Percentiles rank a stretch among this genome's conserved stretches.
Evolutionary conservation across 164 flowering plant species (phyloP).

Genomic region (Vitis vinifera): DNA sequence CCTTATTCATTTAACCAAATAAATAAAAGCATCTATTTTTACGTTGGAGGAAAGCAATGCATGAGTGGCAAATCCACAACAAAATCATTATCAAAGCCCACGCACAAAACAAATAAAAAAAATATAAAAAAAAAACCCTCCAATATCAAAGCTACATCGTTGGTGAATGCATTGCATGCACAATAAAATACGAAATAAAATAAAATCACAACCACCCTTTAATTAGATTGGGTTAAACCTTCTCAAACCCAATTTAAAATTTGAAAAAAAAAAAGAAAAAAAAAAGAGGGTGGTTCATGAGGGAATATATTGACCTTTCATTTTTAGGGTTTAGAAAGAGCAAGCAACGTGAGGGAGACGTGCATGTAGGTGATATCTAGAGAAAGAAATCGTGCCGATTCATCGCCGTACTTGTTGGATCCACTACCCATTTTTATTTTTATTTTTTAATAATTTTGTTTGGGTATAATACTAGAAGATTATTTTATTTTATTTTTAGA

Average conservation of each 20-base stretch:
- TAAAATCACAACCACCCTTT: background rate
- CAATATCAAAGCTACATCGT: background rate
- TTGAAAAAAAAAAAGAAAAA: background rate
- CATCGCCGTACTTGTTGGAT: constrained; percentile 53
- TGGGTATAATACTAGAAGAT: background rate
- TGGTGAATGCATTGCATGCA: constrained; percentile 32
- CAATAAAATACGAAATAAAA: constrained; percentile 7
- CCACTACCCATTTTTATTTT: constrained; percentile 12
- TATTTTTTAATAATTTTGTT: background rate
- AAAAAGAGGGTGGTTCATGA: background rate
- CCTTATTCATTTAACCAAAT: background rate
- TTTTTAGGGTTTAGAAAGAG: constrained; percentile 13
- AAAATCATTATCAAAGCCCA: constrained; percentile 36
- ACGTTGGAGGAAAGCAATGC: constrained; percentile 68
- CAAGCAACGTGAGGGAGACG: constrained; percentile 67
- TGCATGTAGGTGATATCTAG: constrained; percentile 48
- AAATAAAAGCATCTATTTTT: constrained; percentile 17
- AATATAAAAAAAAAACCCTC: background rate
- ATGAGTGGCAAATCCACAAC: constrained; percentile 44
- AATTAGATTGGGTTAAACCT: background rate
- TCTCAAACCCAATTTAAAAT: background rate
- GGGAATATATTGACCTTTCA: constrained; percentile 20
- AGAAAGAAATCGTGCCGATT: constrained; percentile 22
- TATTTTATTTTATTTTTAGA: too few relatives aligned
- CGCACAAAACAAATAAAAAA: background rate